phyloP scores from a whole-genome alignment of 257 asterid genomes.

The Fraxinus americana region DNA sequence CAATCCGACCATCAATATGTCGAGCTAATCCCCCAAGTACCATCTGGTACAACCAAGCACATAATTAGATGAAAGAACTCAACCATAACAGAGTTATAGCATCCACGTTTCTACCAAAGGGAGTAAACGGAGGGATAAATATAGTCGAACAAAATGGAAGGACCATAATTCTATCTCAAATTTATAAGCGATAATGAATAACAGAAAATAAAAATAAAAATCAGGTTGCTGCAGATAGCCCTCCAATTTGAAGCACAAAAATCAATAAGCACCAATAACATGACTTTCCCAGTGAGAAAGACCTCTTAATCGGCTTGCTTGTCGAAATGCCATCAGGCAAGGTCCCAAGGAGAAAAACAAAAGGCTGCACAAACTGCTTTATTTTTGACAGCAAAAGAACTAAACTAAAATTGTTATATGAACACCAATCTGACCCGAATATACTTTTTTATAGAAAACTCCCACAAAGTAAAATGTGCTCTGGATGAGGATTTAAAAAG shows the following conservation, averaged over 20 bases:
- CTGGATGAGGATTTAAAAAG: background rate
- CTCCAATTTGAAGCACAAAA: background rate
- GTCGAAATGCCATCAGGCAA: background rate
- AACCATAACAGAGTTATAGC: background rate
- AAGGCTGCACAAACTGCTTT: background rate
- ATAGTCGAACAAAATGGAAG: background rate
- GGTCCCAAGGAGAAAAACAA: background rate
- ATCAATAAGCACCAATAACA: background rate
- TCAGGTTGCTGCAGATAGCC: background rate
- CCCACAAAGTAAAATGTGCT: background rate
- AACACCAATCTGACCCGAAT: background rate
- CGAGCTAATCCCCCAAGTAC: background rate
- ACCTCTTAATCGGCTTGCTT: background rate
- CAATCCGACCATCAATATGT: background rate
- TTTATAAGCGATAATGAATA: background rate
- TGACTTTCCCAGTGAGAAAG: background rate
- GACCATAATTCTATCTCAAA: background rate
- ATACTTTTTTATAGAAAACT: background rate
- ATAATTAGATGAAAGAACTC: background rate
- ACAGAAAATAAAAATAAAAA: background rate
- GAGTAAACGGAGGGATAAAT: background rate
- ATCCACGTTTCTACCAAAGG: background rate
- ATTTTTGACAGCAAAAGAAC: background rate
- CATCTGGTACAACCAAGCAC: background rate
- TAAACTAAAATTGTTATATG: too few relatives aligned